Base-by-base conservation (phyloP, 495 filamentous ascomycete genomes). In the Aspergillus asperescens region DNA sequence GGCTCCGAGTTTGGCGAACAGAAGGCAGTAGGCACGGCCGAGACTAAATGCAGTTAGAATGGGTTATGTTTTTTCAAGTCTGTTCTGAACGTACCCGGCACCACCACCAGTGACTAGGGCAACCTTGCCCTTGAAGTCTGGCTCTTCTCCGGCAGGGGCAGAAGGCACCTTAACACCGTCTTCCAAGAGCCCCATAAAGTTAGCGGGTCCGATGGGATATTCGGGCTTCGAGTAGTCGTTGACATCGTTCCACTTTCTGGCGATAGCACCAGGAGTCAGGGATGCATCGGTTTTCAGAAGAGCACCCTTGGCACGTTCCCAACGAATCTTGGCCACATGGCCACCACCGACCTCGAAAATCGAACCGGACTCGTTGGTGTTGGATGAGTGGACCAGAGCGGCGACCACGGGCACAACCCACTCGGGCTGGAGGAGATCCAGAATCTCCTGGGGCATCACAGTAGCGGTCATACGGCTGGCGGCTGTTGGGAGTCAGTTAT, bases 401-500 rank as follows among this genome's bases (percentile, higher is more conserved):
- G 93, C 94, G 18, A 98, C 93, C 29, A 97, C 78, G 15, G 93
- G 93, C 40, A 97, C 89, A 52, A 98, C 83, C 90, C 90, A 96
- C 48, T 95, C 90, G 38, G 93, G 93, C 79, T 89, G 91, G 51
- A 98, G 79, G 64, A 83, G 84, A 50, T 88, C 83, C 43, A 98
- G 77, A 18, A 96, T 78, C 59, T 98, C 94, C 2, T 88, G 90
- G 40, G 93, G 94, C 94, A 98, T 97, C 48, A 98, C 78, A 35
- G 93, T 98, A 66, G 93, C 83, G 31, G 93, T 98, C 94, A 98
- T 95, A 66, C 93, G 86, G 74, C 84, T 89, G 44, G 93, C 93
- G 59, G 93, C 93, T 74, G 43, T 40, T 54, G 24, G 25, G 5
- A n/a, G 28, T 43, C 8, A 44, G 50, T 23, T n/a, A 32, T 62